Evolutionary conservation across 345 rosid species (phyloP).

Genomic region (Brassica nigra): DNA sequence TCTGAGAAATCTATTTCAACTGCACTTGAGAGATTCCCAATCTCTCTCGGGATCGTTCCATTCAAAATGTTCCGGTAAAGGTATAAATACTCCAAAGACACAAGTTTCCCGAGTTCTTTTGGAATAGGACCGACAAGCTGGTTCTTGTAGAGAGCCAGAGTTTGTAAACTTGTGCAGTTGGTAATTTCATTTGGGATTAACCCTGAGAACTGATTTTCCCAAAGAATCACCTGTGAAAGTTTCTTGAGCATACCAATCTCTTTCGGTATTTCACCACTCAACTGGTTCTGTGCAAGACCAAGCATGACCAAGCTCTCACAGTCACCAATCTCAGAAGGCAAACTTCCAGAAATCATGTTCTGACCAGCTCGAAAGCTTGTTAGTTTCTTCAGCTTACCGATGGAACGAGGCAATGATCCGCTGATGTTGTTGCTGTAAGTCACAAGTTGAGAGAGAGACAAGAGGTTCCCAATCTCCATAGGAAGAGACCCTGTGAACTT

Average conservation of each 20-base stretch:
- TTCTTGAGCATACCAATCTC: constrained; percentile 69
- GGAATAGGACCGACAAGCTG: constrained; percentile 70
- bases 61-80: constrained; percentile 70
- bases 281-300: constrained; percentile 83
- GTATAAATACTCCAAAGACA: constrained; percentile 51
- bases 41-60: constrained; percentile 75
- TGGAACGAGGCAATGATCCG: constrained; percentile 65
- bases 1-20: constrained; percentile 83
- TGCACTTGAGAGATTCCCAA: constrained; percentile 73
- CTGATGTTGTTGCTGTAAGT: constrained; percentile 73
- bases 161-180: constrained; percentile 62
- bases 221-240: constrained; percentile 65
- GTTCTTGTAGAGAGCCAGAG: constrained; percentile 80
- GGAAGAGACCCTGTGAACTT: constrained; percentile 74
- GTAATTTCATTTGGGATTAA: constrained; percentile 67
- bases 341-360: constrained; percentile 79
- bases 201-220: constrained; percentile 79
- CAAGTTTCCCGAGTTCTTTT: constrained; percentile 59
- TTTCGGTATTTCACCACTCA: constrained; percentile 64
- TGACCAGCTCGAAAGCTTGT: constrained; percentile 74
- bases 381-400: constrained; percentile 65
- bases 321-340: constrained; percentile 70
- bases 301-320: constrained; percentile 66
- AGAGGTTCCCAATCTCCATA: constrained; percentile 63
- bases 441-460: constrained; percentile 58